Conservation (phyloP, 139 green algal species). For the Deuterostichococcus epilithicus region DNA sequence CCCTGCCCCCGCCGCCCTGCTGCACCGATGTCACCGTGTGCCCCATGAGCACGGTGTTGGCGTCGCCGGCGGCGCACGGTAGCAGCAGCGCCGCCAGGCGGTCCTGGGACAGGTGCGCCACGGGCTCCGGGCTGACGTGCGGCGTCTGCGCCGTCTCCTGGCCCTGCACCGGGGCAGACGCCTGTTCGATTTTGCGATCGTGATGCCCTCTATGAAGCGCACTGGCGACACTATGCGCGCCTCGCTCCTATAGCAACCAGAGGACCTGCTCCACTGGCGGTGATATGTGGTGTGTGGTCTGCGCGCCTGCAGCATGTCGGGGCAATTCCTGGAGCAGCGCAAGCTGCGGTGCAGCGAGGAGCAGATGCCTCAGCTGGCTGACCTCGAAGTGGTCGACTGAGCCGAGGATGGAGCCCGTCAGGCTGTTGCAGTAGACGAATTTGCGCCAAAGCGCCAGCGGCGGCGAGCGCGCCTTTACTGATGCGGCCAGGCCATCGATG, state of each 20-base stretch:
- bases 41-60: not conserved
- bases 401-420: slow-evolving; percentile 57
- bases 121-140: slow-evolving; percentile 56
- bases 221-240: too few relatives aligned
- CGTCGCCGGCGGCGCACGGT: not conserved
- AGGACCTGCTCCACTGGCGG: too few relatives aligned
- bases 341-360: too few relatives aligned
- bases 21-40: not conserved
- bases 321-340: too few relatives aligned
- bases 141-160: slow-evolving; percentile 27
- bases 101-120: slow-evolving; percentile 84
- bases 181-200: not conserved
- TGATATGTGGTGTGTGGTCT: too few relatives aligned
- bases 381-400: slow-evolving; percentile 84
- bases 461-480: slow-evolving; percentile 49
- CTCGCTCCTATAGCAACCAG: too few relatives aligned
- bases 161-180: slow-evolving; percentile 18
- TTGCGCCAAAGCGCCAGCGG: slow-evolving; percentile 75
- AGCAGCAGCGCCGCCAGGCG: slow-evolving; percentile 74
- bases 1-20: not conserved
- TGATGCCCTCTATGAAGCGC: not conserved
- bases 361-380: not conserved
- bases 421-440: slow-evolving; percentile 76
- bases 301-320: too few relatives aligned
- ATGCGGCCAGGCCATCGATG: slow-evolving; percentile 37